Evolutionary conservation across 73 alveolate species (phyloP), one percentile per base, ranked within the genome.

Genomic region (Paramecium primaurelia): DNA sequence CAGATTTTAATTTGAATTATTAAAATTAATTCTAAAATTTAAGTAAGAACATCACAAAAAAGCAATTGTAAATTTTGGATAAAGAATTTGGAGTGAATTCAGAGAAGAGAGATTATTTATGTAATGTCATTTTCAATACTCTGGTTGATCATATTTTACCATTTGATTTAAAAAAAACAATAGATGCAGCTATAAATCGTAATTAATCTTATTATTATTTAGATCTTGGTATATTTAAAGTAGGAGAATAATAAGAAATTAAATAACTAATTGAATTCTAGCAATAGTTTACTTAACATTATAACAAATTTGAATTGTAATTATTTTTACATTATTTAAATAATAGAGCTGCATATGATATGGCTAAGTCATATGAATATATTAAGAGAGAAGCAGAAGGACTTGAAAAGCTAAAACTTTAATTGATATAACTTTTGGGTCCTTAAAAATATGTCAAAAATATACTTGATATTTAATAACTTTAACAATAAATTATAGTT

Each of bases 141-240:
- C 36, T 73, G 6, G 12, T 73, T 8, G 68, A 73, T n/a, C 87
- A 73, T 73, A 36, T 73, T 2, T 37, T 73, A 25, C 64, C 87
- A 73, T 73, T 16, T 73, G 87, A 73, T 73, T 73, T 73, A 14
- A 73, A 40, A 18, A 73, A 73, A 38, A 73, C 59, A 8, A 73
- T 73, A 5, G 87, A 73, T n/a, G 11, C 87, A 37, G 87, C 87
- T 30, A 22, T 73, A 14, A n/a, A 73, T 64, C 16, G 84, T 64
- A 34, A 28, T 22, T 64, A 1, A 64, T 28, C 1, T 28, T 32
- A 6, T 59, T 11, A 64, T 25, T 0, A 32, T 6, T 6, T 64
- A 64, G 84, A 64, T 64, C 51, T 34, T 64, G 84, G 84, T 28
- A 64, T 64, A 3, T 64, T 64, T 16, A 54, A 54, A 16, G 32